Base-by-base conservation (phyloP, 1,139 yeast species). In the Hansenula lynferdii region DNA sequence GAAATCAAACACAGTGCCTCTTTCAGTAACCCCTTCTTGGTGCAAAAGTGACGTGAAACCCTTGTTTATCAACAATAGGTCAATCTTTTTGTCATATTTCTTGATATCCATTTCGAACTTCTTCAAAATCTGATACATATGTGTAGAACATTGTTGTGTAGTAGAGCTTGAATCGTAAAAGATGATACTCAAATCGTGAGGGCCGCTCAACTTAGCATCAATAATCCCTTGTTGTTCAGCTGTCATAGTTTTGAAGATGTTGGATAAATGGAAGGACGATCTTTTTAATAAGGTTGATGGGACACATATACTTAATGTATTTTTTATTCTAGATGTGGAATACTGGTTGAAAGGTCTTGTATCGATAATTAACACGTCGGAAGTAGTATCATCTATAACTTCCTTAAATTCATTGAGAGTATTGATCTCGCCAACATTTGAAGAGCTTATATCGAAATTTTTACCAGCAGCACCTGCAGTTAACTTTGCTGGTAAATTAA, bases 241-340 rank as follows among this genome's bases (percentile, higher is more conserved):
- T 15, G 65, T 59, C 57, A 81, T 69, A 27, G 85, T 76, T 41
- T 76, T 79, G 32, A 78, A 61, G 45, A 83, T 73, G 34, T 79
- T 67, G 15, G 61, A 51, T 31, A 80, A 60, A 24, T 70, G 69
- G 56, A 77, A 81, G 31, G 75, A 73, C n/a, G 71, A 65, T 37
- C 92, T 67, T 52, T 80, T 80, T 44, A 82, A 61, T 24, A 82
- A 64, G 1, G 90, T 82, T 16, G 85, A 75, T 1, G 90, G 90
- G 12, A 82, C 67, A 51, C 87, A 80, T 20, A 81, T 67, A 49
- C 79, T 78, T 33, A 78, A 61, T 1, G 89, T 72, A 32, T 69
- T 61, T 7, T 49, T 44, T 12, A 82, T 50, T 41, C 80, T 78
- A 8, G 69, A 56, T 34, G 60, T 62, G 31, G 69, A 61, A 56